phyloP scores from a whole-genome alignment of 2,329 filamentous ascomycete species.

The Aspergillus costaricaensis region DNA sequence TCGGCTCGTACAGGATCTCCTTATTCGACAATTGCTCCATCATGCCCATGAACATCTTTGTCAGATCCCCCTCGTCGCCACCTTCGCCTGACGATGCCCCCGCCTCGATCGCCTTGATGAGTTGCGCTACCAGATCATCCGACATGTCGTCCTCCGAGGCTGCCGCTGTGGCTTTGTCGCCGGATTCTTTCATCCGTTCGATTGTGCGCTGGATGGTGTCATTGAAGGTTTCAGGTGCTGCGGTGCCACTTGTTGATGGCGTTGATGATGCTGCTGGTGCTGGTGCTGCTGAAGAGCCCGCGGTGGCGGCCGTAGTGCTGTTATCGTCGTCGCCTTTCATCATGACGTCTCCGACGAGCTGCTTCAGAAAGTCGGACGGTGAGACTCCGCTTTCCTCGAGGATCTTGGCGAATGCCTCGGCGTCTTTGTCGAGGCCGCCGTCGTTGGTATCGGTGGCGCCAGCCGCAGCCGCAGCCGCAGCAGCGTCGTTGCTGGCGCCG shows the following conservation, averaged over 20 bases:
- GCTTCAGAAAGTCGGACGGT: constrained; percentile 38
- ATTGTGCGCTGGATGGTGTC: constrained; percentile 92
- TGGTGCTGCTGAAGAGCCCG: constrained; percentile 10
- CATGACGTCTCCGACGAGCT: constrained; percentile 39
- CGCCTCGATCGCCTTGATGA: constrained; percentile 84
- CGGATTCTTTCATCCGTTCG: constrained; percentile 91
- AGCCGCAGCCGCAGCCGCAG: constrained; percentile 22
- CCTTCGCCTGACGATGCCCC: constrained; percentile 51
- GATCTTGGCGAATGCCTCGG: constrained; percentile 39
- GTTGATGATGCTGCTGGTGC: constrained; percentile 17
- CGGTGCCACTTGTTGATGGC: constrained; percentile 18
- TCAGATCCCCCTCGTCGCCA: constrained; percentile 79
- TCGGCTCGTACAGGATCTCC: constrained; percentile 96
- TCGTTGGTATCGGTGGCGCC: constrained; percentile 24
- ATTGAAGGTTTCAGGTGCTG: constrained; percentile 72
- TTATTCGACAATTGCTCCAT: constrained; percentile 99
- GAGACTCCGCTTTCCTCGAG: constrained; percentile 38
- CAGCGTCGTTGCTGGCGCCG: background rate
- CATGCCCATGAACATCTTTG: constrained; percentile 94
- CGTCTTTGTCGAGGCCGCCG: constrained; percentile 33
- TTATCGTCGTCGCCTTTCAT: constrained; percentile 22
- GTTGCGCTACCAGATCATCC: constrained; percentile 85
- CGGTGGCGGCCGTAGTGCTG: constrained; percentile 24
- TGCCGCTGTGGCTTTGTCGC: constrained; percentile 76
- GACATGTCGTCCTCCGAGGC: constrained; percentile 66